phyloP scores from a whole-genome alignment of 371 early-diverging fungal genomes.

The Chytridium lagenaria region DNA sequence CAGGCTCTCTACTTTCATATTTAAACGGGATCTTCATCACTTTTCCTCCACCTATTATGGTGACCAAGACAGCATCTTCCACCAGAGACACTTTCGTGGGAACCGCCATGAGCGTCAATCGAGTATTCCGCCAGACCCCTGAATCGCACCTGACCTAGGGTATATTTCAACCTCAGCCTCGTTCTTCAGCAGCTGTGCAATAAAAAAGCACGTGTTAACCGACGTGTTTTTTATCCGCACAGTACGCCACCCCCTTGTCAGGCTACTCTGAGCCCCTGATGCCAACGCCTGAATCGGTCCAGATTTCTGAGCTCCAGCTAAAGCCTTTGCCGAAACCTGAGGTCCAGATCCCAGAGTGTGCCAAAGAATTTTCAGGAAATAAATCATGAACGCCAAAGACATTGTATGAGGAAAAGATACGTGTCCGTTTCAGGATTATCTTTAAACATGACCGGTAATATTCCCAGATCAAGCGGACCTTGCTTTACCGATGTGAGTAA shows the following conservation, averaged over 20 bases:
- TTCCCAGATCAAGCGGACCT: constrained; percentile 48
- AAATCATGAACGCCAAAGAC: constrained; percentile 11
- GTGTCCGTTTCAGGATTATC: constrained; percentile 3
- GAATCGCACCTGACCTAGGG: constrained; percentile 38
- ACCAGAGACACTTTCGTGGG: constrained; percentile 37
- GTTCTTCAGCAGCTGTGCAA: constrained; percentile 27
- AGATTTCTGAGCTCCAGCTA: too few species aligned
- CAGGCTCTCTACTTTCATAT: constrained; percentile 44
- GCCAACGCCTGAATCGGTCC: too few species aligned
- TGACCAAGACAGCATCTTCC: constrained; percentile 45
- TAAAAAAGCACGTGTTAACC: constrained; percentile 37
- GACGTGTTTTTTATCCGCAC: constrained; percentile 50
- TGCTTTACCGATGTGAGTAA: constrained; percentile 49
- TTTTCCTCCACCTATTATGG: constrained; percentile 44
- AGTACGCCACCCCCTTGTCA: constrained; percentile 16
- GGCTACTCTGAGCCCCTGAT: neutral
- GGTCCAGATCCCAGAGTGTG: neutral
- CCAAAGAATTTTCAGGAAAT: neutral
- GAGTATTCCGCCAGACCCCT: constrained; percentile 21
- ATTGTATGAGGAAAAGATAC: constrained; percentile 18
- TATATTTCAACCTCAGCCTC: constrained; percentile 33
- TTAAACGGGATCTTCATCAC: constrained; percentile 44
- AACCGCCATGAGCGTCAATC: constrained; percentile 35
- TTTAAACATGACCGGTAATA: constrained; percentile 28
- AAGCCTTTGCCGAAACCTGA: too few species aligned